These are phyloP conservation scores for Phytophthora palmivora DNA, from an alignment of 352 stramenopile genomes.

Conservation along the genomic window DNA sequence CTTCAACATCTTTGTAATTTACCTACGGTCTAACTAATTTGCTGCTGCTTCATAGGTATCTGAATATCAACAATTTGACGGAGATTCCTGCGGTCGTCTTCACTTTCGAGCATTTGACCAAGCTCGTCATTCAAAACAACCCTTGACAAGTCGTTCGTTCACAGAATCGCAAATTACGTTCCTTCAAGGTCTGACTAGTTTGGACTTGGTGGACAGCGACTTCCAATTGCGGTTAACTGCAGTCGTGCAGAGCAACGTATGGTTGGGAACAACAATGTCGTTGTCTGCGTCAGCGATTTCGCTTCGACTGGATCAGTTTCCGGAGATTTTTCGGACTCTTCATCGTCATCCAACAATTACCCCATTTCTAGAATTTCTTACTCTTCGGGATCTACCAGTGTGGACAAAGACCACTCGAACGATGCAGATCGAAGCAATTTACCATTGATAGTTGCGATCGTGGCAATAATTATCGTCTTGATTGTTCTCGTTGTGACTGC, in stretches of 20 bases:
- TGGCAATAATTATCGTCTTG: slow-evolving; percentile 4
- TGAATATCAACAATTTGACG: slow-evolving; percentile 26
- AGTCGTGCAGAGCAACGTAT: slow-evolving; percentile 12
- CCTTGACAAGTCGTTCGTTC: slow-evolving; percentile 21
- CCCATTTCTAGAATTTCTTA: slow-evolving; percentile 10
- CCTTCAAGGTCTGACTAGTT: slow-evolving; percentile 17
- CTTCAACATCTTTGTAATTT: neutral
- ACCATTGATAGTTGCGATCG: slow-evolving; percentile 2
- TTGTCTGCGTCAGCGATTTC: slow-evolving; percentile 14
- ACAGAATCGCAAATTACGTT: slow-evolving; percentile 27
- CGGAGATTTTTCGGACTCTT: slow-evolving; percentile 5
- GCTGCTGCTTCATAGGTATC: slow-evolving; percentile 12
- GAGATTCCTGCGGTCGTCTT: slow-evolving; percentile 30
- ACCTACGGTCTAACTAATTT: neutral
- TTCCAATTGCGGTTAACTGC: slow-evolving; percentile 18
- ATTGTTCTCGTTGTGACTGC: slow-evolving; percentile 2
- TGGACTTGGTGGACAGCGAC: slow-evolving; percentile 19
- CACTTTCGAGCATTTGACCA: slow-evolving; percentile 19
- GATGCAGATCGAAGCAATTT: slow-evolving; percentile 1
- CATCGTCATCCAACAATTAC: neutral
- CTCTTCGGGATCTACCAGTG: slow-evolving; percentile 13
- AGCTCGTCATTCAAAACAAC: slow-evolving; percentile 25
- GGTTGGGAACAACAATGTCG: slow-evolving; percentile 18
- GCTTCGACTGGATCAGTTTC: neutral
- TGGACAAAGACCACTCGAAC: slow-evolving; percentile 2